Conservation (phyloP, 129 eudicot genomes). For the Artemisia tridentata region DNA sequence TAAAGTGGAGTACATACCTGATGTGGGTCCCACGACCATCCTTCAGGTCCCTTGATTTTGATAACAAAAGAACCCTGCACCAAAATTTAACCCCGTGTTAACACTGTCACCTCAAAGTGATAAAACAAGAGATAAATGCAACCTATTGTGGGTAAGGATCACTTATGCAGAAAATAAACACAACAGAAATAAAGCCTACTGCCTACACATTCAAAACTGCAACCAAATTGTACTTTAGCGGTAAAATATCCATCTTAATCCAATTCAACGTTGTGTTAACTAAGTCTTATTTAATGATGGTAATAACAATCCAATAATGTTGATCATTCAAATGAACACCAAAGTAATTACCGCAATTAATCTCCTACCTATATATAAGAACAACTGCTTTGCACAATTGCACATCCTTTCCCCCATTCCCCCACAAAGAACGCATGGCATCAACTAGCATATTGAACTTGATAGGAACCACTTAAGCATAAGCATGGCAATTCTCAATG, state of each 20-base stretch:
- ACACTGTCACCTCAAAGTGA: slow-evolving; percentile 18
- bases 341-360: slow-evolving; percentile 7
- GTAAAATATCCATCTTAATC: slow-evolving; percentile 4
- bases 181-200: slow-evolving; percentile 8
- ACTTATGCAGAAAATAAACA: background rate
- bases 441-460: slow-evolving; percentile 1
- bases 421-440: background rate
- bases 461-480: background rate
- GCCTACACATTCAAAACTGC: background rate
- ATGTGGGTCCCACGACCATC: slow-evolving; percentile 94
- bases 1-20: slow-evolving; percentile 49
- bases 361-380: slow-evolving; percentile 2
- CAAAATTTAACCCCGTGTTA: slow-evolving; percentile 12
- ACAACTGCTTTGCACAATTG: slow-evolving; percentile 14
- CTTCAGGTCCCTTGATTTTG: slow-evolving; percentile 91
- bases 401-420: background rate
- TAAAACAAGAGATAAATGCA: slow-evolving; percentile 15
- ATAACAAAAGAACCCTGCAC: slow-evolving; percentile 90
- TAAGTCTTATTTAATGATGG: slow-evolving; percentile 7
- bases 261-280: slow-evolving; percentile 4
- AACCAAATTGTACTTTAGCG: slow-evolving; percentile 10
- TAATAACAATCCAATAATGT: slow-evolving; percentile 2
- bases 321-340: slow-evolving; percentile 16
- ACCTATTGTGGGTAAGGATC: background rate
- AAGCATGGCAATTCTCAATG: slow-evolving; percentile 1